Base-by-base conservation (phyloP, 2,329 filamentous ascomycete species). In the Botrytis tulipae region DNA sequence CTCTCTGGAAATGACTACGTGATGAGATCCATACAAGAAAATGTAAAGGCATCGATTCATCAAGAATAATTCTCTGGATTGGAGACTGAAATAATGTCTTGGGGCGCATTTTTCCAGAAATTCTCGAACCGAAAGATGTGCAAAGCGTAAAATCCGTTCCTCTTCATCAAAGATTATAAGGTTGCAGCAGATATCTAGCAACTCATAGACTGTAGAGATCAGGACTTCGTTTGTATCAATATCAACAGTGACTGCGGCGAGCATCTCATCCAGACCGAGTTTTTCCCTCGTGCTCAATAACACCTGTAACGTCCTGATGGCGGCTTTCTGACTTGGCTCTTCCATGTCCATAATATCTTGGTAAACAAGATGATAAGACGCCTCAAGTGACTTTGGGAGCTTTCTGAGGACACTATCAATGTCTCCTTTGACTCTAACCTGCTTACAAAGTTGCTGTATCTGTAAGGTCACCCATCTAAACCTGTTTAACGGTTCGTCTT, bases 1-100 rank as follows among this genome's bases (percentile, higher is more conserved):
- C 25, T 54, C 48, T n/a, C 1, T 5, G 2, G 0, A 16, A 54
- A 16, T 7, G 0, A 14, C 14, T 0, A 2, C 1, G n/a, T n/a
- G 1, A 1, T 1, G 25, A n/a, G 48, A 54, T 54, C 3, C 0
- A 20, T 1, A 16, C 2, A 54, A 54, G 12, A 54, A 54, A 12
- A n/a, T 4, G 25, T 54, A 54, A 0, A 54, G 48, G 0, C 48
- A 54, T n/a, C 48, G 48, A 54, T 54, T 54, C 48, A 54, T n/a
- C 25, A n/a, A 3, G 48, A 54, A 54, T n/a, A 54, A 7, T 8
- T 54, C 48, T 54, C 25, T 54, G 25, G 25, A 54, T 54, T n/a
- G 48, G 5, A 16, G 14, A 5, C 48, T 54, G 25, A 54, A 54
- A 3, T 1, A 3, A n/a, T 54, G 12, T n/a, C 12, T 54, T 16